Percentiles rank a stretch among this genome's conserved stretches.
Conservation (phyloP, 2,329 filamentous ascomycete genomes). For the Venturia effusa region DNA sequence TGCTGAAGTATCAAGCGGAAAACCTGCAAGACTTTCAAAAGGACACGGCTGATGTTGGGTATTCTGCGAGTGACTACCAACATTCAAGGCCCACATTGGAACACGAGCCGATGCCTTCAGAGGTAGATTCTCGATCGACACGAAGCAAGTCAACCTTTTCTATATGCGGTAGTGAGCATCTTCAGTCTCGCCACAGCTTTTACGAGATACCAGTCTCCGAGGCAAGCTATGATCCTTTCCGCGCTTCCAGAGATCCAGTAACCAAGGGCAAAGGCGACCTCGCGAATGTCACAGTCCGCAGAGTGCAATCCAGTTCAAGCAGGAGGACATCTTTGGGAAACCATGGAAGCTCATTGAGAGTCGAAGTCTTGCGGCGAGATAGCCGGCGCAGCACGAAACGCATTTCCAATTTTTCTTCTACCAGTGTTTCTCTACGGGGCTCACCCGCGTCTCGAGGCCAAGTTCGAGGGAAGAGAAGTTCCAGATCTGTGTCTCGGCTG, state of each 20-base stretch:
- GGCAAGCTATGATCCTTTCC: slow-evolving; percentile 75
- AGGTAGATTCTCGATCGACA: slow-evolving; percentile 25
- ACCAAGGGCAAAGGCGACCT: slow-evolving; percentile 43
- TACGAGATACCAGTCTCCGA: slow-evolving; percentile 39
- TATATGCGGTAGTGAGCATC: slow-evolving; percentile 43
- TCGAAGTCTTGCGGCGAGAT: slow-evolving; percentile 24
- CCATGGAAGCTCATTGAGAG: slow-evolving; percentile 28
- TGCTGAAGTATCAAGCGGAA: slow-evolving; percentile 71
- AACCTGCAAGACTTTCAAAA: slow-evolving; percentile 77
- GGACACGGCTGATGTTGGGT: slow-evolving; percentile 53
- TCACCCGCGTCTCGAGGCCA: background rate
- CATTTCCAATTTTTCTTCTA: slow-evolving; percentile 22
- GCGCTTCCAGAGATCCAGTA: slow-evolving; percentile 51
- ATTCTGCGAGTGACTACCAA: slow-evolving; percentile 86
- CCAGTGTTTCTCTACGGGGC: slow-evolving; percentile 19
- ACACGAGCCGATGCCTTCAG: slow-evolving; percentile 20
- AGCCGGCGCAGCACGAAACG: slow-evolving; percentile 17
- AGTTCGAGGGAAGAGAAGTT: background rate
- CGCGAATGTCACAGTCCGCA: slow-evolving; percentile 59
- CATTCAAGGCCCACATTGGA: slow-evolving; percentile 43
- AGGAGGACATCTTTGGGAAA: slow-evolving; percentile 26
- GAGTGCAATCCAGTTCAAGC: slow-evolving; percentile 28
- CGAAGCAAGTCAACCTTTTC: slow-evolving; percentile 44
- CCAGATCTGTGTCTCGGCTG: slow-evolving; percentile 25
- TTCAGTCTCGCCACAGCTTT: slow-evolving; percentile 37